Evolutionary conservation across 768 basidiomycete species (phyloP), one percentile per base, ranked within the genome.

Genomic region (Auricularia cornea): DNA sequence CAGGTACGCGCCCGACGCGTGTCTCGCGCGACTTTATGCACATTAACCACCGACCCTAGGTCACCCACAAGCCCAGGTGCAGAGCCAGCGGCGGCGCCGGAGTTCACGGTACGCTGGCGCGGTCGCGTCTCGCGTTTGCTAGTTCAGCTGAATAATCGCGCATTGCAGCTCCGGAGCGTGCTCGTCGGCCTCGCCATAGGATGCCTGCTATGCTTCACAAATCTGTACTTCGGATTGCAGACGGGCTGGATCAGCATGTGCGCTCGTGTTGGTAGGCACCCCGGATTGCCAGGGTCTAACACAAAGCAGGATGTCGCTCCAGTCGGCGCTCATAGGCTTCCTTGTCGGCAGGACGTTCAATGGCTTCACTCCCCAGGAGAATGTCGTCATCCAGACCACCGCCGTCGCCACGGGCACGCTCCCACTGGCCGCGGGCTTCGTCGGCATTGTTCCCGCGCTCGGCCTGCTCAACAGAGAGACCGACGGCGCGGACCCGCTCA

Each of bases 381-480:
- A 96, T 64, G 89, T 97, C 23, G 91, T 98, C 0, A 81, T 97
- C 2, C 95, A 98, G 72, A 97, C 96, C 0, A 95, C 92, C 0
- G 94, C 96, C 0, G 94, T 95, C 2, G 96, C 95, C 1, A 98
- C 94, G 2, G 96, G 96, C 26, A 80, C 78, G 0, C 71, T 77
- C 61, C 77, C 77, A 18, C 70, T 76, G 16, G 89, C 92, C 14
- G 92, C 91, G 6, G 84, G 88, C 0, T 90, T 98, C 68, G 94
- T 98, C 14, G 94, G 95, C 3, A 94, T 98, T 63, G 80, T 98
- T 16, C 96, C 96, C 2, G 95, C 96, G 1, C 78, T 98, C 23
- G 83, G 87, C 28, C 74, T 95, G 60, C 80, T 98, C n/a, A 82
- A 85, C 60, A 78, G 84, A 68, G 80, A 83, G 54, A 78, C 82